Evolutionary conservation across 805 yeast genomes (phyloP), one percentile per base, ranked within the genome.

Genomic region (Alloascoidea africana): DNA sequence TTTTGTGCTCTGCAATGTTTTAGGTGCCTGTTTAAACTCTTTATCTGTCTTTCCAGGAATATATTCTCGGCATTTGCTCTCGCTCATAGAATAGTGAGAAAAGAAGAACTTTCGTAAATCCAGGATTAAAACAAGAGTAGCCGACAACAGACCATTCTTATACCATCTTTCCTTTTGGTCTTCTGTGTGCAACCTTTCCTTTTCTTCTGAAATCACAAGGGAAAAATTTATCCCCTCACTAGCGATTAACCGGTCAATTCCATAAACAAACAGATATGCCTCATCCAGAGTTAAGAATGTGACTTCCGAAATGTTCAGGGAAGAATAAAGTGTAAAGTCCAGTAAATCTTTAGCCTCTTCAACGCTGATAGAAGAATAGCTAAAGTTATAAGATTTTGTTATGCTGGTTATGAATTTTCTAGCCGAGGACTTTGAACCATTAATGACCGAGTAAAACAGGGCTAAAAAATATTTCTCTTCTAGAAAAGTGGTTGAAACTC

Each of bases 251-350:
- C 60, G 50, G 39, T 74, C 74, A 27, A 76, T 47, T 1, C 58
- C 63, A 34, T 56, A 51, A 2, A 72, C 46, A 1, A 76, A 18
- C 0, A 58, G 41, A 35, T 66, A 62, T 0, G 71, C 64, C 37
- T 78, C 84, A 39, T 76, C 83, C 35, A 63, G 49, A 0, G 64
- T 56, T 0, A 47, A 44, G 33, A 73, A 63, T 2, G 55, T 57
- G 13, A 65, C 46, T 2, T 48, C 50, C 1, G 65, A 47, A 4
- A 76, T 38, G 41, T 70, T 68, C 2, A 54, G 39, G 1, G 62
- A 51, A 4, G 67, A 36, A 41, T 58, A 67, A 4, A 50, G 44
- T 4, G 58, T 42, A 38, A 51, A 62, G 23, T 52, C 48, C 13
- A 55, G 46, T 16, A 54, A 49, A 2, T 39, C 42, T 1, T 34